Base-by-base conservation (phyloP, 768 basidiomycete species). In the Kwoniella sp. region DNA sequence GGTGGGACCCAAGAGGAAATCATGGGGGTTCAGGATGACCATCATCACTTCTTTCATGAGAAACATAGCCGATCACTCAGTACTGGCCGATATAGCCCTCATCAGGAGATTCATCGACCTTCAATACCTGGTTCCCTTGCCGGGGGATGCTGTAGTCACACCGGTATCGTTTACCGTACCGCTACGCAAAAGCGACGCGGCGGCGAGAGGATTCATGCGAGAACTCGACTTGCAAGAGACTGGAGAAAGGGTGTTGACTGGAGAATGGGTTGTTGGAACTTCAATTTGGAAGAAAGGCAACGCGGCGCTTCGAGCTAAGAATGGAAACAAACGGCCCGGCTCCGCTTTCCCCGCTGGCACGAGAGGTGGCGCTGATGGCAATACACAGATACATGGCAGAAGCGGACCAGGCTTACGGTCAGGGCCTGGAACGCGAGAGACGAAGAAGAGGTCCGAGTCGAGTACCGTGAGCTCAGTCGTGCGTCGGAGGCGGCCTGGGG, bases 181-280 rank as follows among this genome's bases (percentile, higher is more conserved):
- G 55, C 85, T 82, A 66, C 87, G 90, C 6, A 62, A 63, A 8
- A 67, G 65, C 0, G 60, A 67, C 7, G 59, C 63, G 12, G 58
- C 72, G 6, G 68, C 70, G 3, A 49, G 68, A 24, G 95, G 95
- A 15, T 88, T 98, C 57, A 85, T 99, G 51, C 15, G 65, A 36
- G 83, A 87, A 7, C 85, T 85, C 58, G 95, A 98, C 74, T 85
- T 59, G 22, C 74, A 83, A 19, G 95, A 99, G 79, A 84, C 84
- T 10, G 94, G 92, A 33, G 78, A 73, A 9, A 85, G 95, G 3
- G 90, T 94, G 73, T 83, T 99, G 29, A 87, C 87, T 1, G 95
- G 92, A 0, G 95, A 99, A 83, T 99, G 95, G 95, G 88, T 98
- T 24, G 89, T 97, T n/a, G 91, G 91, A 36, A 90, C 89, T 78